phyloP scores from a whole-genome alignment of 2,329 filamentous ascomycete species.

The Ophiostoma ips region DNA sequence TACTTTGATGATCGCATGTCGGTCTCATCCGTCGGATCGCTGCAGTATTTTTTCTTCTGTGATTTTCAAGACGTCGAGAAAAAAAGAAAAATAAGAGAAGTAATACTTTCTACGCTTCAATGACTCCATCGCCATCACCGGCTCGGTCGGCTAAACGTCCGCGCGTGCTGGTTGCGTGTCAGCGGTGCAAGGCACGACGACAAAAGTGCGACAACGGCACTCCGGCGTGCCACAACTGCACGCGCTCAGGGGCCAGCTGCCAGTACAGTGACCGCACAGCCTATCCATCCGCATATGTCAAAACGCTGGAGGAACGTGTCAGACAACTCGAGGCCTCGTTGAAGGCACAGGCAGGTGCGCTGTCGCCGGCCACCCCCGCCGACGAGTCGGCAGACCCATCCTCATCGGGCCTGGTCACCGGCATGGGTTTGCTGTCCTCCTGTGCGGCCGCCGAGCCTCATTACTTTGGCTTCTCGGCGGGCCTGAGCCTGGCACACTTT shows the following conservation, averaged over 20 bases:
- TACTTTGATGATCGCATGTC: neutral
- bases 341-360: neutral
- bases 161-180: conserved; percentile 7
- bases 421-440: conserved; percentile 10
- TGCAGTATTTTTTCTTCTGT: neutral
- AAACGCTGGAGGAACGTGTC: conserved; percentile 3
- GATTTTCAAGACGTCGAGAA: too few relatives aligned
- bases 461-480: conserved; percentile 10
- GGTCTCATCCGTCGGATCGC: neutral
- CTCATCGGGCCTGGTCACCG: neutral
- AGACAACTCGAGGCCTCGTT: neutral
- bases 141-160: conserved; percentile 2
- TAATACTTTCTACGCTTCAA: neutral
- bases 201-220: conserved; percentile 9
- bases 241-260: conserved; percentile 2
- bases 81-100: neutral
- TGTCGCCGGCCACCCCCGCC: neutral
- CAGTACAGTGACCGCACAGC: conserved; percentile 5
- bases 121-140: neutral
- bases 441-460: conserved; percentile 8
- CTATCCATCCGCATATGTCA: conserved; percentile 8
- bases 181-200: conserved; percentile 8
- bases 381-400: neutral
- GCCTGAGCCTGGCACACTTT: conserved; percentile 9
- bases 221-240: conserved; percentile 8